phyloP scores from a whole-genome alignment of 768 basidiomycete species.

The Lanmaoa rubissima region DNA sequence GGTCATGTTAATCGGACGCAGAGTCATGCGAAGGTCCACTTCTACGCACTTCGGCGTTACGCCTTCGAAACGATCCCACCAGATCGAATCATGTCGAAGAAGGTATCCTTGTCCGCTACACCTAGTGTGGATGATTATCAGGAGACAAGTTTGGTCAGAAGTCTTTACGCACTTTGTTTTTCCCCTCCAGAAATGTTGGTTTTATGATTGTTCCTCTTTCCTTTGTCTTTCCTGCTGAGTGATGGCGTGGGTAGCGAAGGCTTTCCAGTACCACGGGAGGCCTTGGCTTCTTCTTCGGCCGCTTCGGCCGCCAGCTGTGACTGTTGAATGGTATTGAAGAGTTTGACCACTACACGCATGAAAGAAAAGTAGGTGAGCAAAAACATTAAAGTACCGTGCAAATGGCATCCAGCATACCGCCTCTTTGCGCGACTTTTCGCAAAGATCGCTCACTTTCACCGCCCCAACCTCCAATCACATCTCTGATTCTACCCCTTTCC shows the following conservation, averaged over 20 bases:
- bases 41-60: slow-evolving; percentile 26
- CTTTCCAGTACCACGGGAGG: slow-evolving; percentile 67
- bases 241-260: slow-evolving; percentile 67
- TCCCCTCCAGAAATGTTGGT: slow-evolving; percentile 52
- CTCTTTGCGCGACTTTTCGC: slow-evolving; percentile 83
- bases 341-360: slow-evolving; percentile 59
- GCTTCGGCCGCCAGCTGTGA: slow-evolving; percentile 59
- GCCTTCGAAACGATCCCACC: slow-evolving; percentile 76
- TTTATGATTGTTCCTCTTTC: slow-evolving; percentile 51
- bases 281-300: slow-evolving; percentile 57
- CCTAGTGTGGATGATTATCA: slow-evolving; percentile 35
- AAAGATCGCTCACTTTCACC: slow-evolving; percentile 73
- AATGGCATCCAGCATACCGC: slow-evolving; percentile 47
- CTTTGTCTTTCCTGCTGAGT: slow-evolving; percentile 47
- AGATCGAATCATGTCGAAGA: slow-evolving; percentile 80
- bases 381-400: background rate
- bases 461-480: slow-evolving; percentile 88
- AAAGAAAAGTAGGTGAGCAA: background rate
- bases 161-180: slow-evolving; percentile 51
- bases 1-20: background rate
- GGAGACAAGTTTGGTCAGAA: slow-evolving; percentile 2
- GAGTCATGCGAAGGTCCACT: background rate
- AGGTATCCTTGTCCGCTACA: slow-evolving; percentile 65
- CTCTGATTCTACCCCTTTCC: slow-evolving; percentile 61
- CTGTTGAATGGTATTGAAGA: slow-evolving; percentile 86